Percentiles rank a stretch among this genome's conserved stretches.
Evolutionary conservation across 75 land plant species (phyloP).

Genomic region (Pinus taeda): DNA sequence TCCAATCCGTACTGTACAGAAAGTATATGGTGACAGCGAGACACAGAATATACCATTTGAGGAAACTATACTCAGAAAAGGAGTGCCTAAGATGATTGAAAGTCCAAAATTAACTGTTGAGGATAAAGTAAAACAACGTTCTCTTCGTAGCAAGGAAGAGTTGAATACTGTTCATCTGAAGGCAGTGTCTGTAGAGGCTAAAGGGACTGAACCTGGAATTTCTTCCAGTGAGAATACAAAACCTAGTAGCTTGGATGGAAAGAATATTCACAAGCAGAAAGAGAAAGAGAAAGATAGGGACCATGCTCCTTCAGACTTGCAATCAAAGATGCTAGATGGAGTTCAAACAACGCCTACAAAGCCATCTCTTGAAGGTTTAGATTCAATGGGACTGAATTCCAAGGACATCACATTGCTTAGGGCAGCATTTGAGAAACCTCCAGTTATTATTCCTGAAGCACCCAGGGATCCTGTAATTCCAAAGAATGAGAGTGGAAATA

Average conservation of each 20-base stretch:
- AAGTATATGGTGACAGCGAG: slow-evolving; percentile 66
- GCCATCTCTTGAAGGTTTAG: slow-evolving; percentile 23
- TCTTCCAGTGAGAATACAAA: neutral
- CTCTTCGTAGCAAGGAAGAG: slow-evolving; percentile 26
- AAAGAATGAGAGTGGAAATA: neutral
- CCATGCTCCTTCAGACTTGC: neutral
- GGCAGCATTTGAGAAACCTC: slow-evolving; percentile 36
- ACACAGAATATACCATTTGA: slow-evolving; percentile 56
- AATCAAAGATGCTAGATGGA: slow-evolving; percentile 1
- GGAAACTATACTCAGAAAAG: slow-evolving; percentile 31
- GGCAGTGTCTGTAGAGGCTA: slow-evolving; percentile 6
- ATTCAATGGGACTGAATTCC: slow-evolving; percentile 34
- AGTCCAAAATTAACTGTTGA: slow-evolving; percentile 47
- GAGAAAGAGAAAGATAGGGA: neutral
- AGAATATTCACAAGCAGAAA: slow-evolving; percentile 4
- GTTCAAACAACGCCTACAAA: slow-evolving; percentile 17
- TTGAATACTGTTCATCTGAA: slow-evolving; percentile 10
- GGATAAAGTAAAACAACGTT: slow-evolving; percentile 34
- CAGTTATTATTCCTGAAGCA: slow-evolving; percentile 22
- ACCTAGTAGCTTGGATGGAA: neutral
- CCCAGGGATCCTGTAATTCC: slow-evolving; percentile 14
- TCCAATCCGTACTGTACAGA: slow-evolving; percentile 91
- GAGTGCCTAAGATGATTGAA: slow-evolving; percentile 40
- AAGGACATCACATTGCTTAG: slow-evolving; percentile 33
- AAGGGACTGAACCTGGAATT: slow-evolving; percentile 4